These are phyloP conservation scores for Stephanodiscus minutulus DNA, from an alignment of 108 stramenopile species.

Conservation along the genomic window DNA sequence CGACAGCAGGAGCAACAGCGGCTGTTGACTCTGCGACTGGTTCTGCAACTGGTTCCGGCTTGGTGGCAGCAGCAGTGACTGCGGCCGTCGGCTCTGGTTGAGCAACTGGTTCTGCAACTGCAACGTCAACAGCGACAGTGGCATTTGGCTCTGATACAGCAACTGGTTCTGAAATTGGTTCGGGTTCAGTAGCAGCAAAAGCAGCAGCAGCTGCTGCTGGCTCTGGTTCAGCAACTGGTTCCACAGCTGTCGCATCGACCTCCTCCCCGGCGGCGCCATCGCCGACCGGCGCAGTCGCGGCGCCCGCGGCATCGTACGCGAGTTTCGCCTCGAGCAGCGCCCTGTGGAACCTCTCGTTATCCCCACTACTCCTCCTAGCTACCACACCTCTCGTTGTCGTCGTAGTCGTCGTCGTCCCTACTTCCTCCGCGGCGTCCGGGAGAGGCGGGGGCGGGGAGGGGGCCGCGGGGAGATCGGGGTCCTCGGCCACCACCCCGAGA, in stretches of 20 bases:
- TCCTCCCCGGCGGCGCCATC: neutral
- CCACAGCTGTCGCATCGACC: too few relatives aligned
- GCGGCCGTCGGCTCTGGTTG: neutral
- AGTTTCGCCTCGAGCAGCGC: slow-evolving; percentile 15
- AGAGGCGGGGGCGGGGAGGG: neutral
- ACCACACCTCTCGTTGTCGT: neutral
- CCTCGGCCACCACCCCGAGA: neutral
- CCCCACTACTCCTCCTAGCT: neutral
- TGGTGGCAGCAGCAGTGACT: neutral
- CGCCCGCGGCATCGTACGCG: slow-evolving; percentile 18
- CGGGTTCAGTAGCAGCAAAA: too few relatives aligned
- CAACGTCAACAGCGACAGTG: too few relatives aligned
- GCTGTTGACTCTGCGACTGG: neutral
- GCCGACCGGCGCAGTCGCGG: neutral
- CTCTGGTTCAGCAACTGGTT: too few relatives aligned
- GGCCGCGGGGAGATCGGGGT: neutral
- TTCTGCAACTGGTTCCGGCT: slow-evolving; percentile 8
- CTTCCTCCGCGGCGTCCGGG: neutral
- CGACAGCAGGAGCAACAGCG: neutral
- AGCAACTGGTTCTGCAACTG: too few relatives aligned
- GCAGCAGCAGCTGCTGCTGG: too few relatives aligned
- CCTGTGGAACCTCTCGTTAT: slow-evolving; percentile 16
- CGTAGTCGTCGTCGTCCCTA: too few relatives aligned
- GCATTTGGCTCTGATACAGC: too few relatives aligned
- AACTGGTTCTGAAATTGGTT: too few relatives aligned